Base-by-base conservation (phyloP, 2,329 filamentous ascomycete species). In the Chrysosporium queenslandicum region DNA sequence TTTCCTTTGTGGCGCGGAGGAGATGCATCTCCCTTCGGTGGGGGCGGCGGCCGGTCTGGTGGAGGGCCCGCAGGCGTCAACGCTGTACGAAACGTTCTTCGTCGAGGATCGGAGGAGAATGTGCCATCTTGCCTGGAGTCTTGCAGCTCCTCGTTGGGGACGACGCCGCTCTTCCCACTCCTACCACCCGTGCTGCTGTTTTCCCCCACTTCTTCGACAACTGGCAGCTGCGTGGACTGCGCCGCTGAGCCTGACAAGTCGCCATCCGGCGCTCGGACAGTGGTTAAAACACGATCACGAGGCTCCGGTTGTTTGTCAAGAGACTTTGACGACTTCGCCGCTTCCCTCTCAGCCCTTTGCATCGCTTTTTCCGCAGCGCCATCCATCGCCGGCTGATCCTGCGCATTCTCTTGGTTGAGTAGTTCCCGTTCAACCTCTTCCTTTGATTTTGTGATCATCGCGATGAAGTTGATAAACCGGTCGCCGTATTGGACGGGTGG, bases 401-500 rank as follows among this genome's bases (percentile, higher is more conserved):
- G 61, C 20, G 64, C 62, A 36, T 67, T 63, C 34, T 60, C 59
- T 40, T 58, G 59, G 18, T 46, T 49, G 14, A 51, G 53, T 20
- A 52, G 45, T 57, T 74, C 71, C 41, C 84, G 77, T 40, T 82
- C 79, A 12, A 84, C 87, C 65, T 92, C 86, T 71, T 97, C 91
- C 12, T 80, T 78, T 1, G 89, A 92, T 81, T 90, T 94, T 18
- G 92, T 96, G 58, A 94, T 85, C 34, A 85, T 84, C 46, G 84
- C 83, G 64, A 98, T 90, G 67, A 98, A 98, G 59, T 86, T 85
- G 66, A 94, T 79, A 67, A 98, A 98, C 4, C 92, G 84, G 54
- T 97, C 88, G 25, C 92, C 92, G 63, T 98, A 98, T 53, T 87
- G 79, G 56, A 89, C 81, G 0, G 92, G 91, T 0, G 90, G 87